phyloP scores from a whole-genome alignment of 345 rosid genomes.

The Trapa incisa region DNA sequence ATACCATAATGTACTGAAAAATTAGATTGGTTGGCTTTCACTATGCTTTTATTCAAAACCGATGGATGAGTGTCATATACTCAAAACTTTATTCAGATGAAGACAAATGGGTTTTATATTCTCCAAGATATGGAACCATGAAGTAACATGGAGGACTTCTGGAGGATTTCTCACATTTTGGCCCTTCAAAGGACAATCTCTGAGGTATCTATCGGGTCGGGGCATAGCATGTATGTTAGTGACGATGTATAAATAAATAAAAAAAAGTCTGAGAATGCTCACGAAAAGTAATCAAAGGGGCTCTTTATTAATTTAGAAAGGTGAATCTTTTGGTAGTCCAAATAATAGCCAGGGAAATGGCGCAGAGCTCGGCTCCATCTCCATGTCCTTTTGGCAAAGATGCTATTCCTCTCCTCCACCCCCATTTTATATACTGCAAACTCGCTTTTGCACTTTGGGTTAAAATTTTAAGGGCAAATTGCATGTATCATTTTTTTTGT shows the following conservation, averaged over 20 bases:
- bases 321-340: conserved; percentile 30
- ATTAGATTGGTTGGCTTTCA: background rate
- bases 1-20: background rate
- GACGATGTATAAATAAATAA: background rate
- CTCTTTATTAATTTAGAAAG: conserved; percentile 6
- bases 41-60: too few relatives aligned
- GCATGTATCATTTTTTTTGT: too few relatives aligned
- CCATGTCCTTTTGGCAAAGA: conserved; percentile 50
- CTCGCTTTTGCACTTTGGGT: too few relatives aligned
- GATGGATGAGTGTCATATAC: too few relatives aligned
- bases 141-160: background rate
- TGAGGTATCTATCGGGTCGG: background rate
- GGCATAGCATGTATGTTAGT: background rate
- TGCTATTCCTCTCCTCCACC: conserved; percentile 25
- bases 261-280: background rate
- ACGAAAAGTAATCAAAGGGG: background rate
- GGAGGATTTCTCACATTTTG: background rate
- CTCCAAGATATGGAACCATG: background rate
- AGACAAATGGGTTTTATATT: background rate
- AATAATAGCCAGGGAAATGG: conserved; percentile 14
- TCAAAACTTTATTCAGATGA: too few relatives aligned
- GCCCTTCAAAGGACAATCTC: background rate
- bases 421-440: background rate
- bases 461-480: too few relatives aligned
- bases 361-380: conserved; percentile 21